Evolutionary conservation across 2,329 filamentous ascomycete genomes (phyloP).

Genomic region (Chaetomiaceae sp.): DNA sequence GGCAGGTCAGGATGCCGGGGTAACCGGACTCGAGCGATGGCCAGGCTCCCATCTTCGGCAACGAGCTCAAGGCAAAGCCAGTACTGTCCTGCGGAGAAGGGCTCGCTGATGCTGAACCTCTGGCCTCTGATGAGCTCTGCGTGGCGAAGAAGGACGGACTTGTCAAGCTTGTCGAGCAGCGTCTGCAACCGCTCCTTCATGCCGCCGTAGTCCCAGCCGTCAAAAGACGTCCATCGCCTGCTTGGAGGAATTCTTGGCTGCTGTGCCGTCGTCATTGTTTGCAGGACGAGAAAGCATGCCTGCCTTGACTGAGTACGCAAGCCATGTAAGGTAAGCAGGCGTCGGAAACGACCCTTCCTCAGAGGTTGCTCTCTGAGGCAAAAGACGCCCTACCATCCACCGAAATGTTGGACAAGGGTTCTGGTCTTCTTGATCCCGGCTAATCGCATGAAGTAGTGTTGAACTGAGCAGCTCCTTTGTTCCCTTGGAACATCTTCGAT

Average conservation of each 20-base stretch:
- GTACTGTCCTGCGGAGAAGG: conserved; percentile 31
- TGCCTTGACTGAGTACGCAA: too few relatives aligned
- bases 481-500: too few relatives aligned
- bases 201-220: conserved; percentile 5
- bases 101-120: conserved; percentile 22
- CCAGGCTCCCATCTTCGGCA: conserved; percentile 15
- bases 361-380: too few relatives aligned
- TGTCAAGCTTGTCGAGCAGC: background rate
- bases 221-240: background rate
- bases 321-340: too few relatives aligned
- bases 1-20: conserved; percentile 23
- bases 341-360: too few relatives aligned
- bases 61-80: conserved; percentile 29
- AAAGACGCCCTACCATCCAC: too few relatives aligned
- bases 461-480: too few relatives aligned
- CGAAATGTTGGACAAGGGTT: too few relatives aligned
- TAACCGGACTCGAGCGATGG: conserved; percentile 27
- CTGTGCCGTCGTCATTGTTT: background rate
- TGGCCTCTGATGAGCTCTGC: background rate
- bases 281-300: too few relatives aligned
- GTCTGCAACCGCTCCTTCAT: background rate
- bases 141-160: background rate
- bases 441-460: too few relatives aligned
- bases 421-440: too few relatives aligned
- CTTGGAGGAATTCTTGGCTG: background rate